Conservation (phyloP, 73 alveolate species). For the Stentor coeruleus region DNA sequence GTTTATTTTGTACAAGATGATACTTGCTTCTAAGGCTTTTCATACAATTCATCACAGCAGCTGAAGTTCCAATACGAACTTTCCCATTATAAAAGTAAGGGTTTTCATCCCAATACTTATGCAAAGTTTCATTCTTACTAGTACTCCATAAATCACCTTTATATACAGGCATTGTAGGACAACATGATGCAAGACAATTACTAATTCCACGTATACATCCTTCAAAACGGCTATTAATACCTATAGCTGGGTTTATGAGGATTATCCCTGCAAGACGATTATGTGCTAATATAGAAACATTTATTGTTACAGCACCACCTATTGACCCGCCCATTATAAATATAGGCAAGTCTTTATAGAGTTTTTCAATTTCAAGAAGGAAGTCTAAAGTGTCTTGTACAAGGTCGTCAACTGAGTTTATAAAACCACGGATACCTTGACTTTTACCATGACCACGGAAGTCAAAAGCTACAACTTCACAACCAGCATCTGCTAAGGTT, state of each 20-base stretch:
- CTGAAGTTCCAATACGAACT: neutral
- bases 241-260: neutral
- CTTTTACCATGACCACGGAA: neutral
- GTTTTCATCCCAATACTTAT: neutral
- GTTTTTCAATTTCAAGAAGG: neutral
- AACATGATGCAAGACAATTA: neutral
- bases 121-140: neutral
- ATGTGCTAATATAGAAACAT: neutral
- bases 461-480: conserved; percentile 17
- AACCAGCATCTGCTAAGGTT: neutral
- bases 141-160: neutral
- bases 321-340: conserved; percentile 15
- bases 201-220: neutral
- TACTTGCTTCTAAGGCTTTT: neutral
- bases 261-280: neutral
- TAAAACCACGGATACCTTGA: neutral
- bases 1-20: neutral
- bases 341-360: neutral
- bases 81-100: neutral
- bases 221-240: conserved; percentile 9
- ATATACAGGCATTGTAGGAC: neutral
- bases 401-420: neutral
- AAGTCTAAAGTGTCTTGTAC: neutral
- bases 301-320: neutral
- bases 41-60: neutral